Base-by-base conservation (phyloP, 768 basidiomycete genomes). In the Leccinum arenicola region DNA sequence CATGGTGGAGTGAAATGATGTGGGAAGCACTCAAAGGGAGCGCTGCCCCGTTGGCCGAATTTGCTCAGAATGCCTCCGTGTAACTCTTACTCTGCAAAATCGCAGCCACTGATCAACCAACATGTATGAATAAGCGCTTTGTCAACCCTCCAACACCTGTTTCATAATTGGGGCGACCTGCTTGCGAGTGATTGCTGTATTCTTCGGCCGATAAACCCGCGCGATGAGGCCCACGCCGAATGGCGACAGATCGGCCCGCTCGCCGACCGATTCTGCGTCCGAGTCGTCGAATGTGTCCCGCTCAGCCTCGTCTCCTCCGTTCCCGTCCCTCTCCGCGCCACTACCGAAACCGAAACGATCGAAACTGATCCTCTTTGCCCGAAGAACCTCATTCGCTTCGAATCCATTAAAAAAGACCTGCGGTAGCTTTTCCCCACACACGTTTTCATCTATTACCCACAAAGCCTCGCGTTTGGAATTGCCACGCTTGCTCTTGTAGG, bases 391-490 rank as follows among this genome's bases (percentile, higher is more conserved):
- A 61, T 75, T 80, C 9, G 64, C 78, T 70, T 90, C 86, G 23
- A 95, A 70, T 1, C 86, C 87, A 14, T 74, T 68, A 71, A 82
- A 87, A 47, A 91, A 72, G 31, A 64, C 72, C 4, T 78, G 73
- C 8, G 77, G 59, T 49, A 79, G 74, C 33, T 74, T 60, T 10
- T 56, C 29, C 33, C 63, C 57, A 1, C 52, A 55, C 47, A 61
- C 71, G 11, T 70, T 78, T 19, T 76, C 73, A 6, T 83, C 77
- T 3, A 91, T 76, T 36, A 91, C 74, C 81, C 89, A 84, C 56
- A 87, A 85, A 75, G 75, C 93, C 87, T 48, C 92, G 76, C 61
- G 43, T 45, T 78, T 80, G 57, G 85, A 82, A 64, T 90, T 89
- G 45, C 79, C 78, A 43, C 77, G 77, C 52, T 73, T 75, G 29